Evolutionary conservation across 148 eudicot genomes (phyloP).

Genomic region (Beta vulgaris): DNA sequence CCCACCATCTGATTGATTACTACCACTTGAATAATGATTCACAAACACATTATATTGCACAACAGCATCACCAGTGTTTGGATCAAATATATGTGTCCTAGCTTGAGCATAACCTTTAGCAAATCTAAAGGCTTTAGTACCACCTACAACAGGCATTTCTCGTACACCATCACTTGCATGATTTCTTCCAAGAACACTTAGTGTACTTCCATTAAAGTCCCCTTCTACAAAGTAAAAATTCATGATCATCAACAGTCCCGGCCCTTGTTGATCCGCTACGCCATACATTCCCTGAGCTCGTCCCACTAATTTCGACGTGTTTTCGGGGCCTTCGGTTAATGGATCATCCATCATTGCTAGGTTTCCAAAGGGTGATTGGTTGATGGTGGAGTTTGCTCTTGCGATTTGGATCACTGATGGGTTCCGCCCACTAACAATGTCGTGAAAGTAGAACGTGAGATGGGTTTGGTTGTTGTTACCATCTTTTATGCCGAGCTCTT

Average conservation of each 20-base stretch:
- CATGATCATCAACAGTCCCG: constrained; percentile 38
- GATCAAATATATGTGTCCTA: constrained; percentile 34
- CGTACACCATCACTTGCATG: constrained; percentile 23
- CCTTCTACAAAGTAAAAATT: constrained; percentile 37
- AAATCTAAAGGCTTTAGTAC: constrained; percentile 48
- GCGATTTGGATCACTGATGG: constrained; percentile 26
- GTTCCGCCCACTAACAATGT: constrained; percentile 29
- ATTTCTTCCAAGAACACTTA: constrained; percentile 44
- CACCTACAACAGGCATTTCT: constrained; percentile 54
- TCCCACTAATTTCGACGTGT: constrained; percentile 40
- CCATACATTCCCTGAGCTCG: constrained; percentile 55
- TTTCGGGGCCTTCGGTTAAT: constrained; percentile 36
- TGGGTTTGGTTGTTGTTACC: constrained; percentile 22
- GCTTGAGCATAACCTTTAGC: constrained; percentile 56
- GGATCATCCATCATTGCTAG: constrained; percentile 50
- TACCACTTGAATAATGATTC: constrained; percentile 17
- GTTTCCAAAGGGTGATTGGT: constrained; percentile 31
- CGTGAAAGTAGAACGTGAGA: constrained; percentile 30
- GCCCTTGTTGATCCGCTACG: constrained; percentile 31
- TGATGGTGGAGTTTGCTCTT: constrained; percentile 23
- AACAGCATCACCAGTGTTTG: constrained; percentile 42
- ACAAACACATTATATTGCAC: constrained; percentile 34
- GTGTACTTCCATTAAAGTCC: constrained; percentile 42
- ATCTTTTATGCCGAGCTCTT: constrained; percentile 26
- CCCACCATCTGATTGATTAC: not conserved